Percentiles rank a stretch among this genome's conserved stretches.
Evolutionary conservation across 2,329 filamentous ascomycete genomes (phyloP).

Genomic region (Dactylellina sp.): DNA sequence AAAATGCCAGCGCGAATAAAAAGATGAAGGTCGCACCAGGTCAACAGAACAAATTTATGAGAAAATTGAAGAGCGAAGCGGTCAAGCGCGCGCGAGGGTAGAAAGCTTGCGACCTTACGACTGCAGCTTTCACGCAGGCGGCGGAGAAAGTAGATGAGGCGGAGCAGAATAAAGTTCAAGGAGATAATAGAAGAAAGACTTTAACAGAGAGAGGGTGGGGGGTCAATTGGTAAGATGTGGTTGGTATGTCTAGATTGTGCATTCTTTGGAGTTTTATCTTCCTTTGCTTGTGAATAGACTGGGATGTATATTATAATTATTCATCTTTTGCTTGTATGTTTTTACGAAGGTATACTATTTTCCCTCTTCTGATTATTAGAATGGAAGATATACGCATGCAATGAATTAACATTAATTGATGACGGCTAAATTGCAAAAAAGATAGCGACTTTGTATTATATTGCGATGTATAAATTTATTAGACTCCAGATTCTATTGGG

Average conservation of each 20-base stretch:
- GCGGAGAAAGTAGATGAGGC: constrained; percentile 19
- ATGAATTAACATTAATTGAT: too few species aligned
- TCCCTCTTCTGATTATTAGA: neutral
- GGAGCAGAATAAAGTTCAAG: constrained; percentile 9
- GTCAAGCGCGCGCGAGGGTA: constrained; percentile 52
- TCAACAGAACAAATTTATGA: constrained; percentile 54
- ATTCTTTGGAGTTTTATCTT: constrained; percentile 36
- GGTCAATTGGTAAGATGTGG: neutral
- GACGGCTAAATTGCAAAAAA: too few species aligned
- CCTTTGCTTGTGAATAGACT: constrained; percentile 35
- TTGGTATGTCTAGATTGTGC: constrained; percentile 12
- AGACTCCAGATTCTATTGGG: too few species aligned
- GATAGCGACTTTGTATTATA: too few species aligned
- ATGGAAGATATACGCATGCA: neutral
- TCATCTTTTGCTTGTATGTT: constrained; percentile 1
- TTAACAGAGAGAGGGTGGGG: constrained; percentile 44
- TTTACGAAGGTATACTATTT: neutral
- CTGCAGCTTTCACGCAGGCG: constrained; percentile 32
- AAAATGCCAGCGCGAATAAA: constrained; percentile 79
- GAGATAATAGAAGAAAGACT: constrained; percentile 36
- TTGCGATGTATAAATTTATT: too few species aligned
- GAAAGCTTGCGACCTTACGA: constrained; percentile 46
- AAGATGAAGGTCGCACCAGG: constrained; percentile 72
- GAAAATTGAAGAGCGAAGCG: constrained; percentile 49
- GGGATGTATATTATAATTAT: constrained; percentile 47